These are phyloP conservation scores for Themeda triandra DNA, from an alignment of 176 grass and related monocot species.

Conservation along the genomic window DNA sequence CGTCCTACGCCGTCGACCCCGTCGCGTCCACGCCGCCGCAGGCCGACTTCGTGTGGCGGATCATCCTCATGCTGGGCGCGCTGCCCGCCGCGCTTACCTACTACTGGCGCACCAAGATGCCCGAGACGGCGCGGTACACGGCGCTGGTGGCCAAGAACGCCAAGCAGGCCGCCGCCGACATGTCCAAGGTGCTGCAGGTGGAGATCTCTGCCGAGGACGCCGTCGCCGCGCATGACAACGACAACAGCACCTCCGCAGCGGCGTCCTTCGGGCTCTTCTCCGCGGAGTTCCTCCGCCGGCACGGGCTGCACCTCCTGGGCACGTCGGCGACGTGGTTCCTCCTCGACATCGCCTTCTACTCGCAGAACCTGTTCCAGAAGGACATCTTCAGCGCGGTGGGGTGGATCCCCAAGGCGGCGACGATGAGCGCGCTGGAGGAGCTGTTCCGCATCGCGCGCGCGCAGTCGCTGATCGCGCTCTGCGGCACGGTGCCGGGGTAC, in stretches of 20 bases:
- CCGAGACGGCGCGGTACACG: constrained; percentile 79
- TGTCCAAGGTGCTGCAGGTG: constrained; percentile 64
- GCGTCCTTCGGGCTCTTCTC: constrained; percentile 61
- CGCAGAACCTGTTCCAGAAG: constrained; percentile 92
- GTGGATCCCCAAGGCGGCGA: constrained; percentile 65
- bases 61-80: constrained; percentile 72
- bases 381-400: constrained; percentile 80
- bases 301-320: constrained; percentile 60
- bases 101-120: constrained; percentile 88
- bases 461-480: constrained; percentile 76
- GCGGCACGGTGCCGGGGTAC: constrained; percentile 76
- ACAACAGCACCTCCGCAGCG: not conserved
- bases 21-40: constrained; percentile 37
- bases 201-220: constrained; percentile 9
- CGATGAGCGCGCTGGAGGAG: constrained; percentile 68
- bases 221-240: not conserved
- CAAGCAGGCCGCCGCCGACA: constrained; percentile 67
- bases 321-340: constrained; percentile 58
- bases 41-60: constrained; percentile 59
- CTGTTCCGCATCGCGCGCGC: constrained; percentile 61
- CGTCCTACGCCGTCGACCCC: constrained; percentile 43
- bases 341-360: constrained; percentile 85
- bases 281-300: constrained; percentile 32
- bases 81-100: constrained; percentile 56
- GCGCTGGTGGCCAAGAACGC: constrained; percentile 62